Evolutionary conservation across 2,329 filamentous ascomycete species (phyloP).

Genomic region (Blastomyces parvus): DNA sequence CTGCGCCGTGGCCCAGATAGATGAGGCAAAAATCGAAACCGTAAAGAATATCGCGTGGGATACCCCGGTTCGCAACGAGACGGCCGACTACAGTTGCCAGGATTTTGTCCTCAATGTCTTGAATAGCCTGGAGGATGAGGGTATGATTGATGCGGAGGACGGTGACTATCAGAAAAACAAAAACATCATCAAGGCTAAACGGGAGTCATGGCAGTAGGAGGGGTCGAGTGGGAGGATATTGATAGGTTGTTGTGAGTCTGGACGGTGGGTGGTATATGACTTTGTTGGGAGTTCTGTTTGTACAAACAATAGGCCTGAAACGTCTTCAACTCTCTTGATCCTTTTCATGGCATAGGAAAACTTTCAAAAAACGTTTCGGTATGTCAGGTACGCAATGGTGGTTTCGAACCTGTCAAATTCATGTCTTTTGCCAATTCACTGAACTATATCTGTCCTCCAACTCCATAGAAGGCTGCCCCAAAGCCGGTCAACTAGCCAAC

Average conservation of each 20-base stretch:
- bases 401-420: too few species aligned
- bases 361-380: too few species aligned
- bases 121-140: slow-evolving; percentile 13
- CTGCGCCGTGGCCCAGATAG: background rate
- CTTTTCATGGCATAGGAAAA: too few species aligned
- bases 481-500: background rate
- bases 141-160: slow-evolving; percentile 9
- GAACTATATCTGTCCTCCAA: too few species aligned
- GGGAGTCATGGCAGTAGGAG: slow-evolving; percentile 10
- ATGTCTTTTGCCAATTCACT: too few species aligned
- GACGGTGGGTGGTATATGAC: too few species aligned
- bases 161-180: background rate
- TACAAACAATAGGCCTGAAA: too few species aligned
- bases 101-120: slow-evolving; percentile 21
- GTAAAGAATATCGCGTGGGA: slow-evolving; percentile 15
- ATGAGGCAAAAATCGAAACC: slow-evolving; percentile 7
- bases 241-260: background rate
- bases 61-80: slow-evolving; percentile 16
- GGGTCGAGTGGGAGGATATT: background rate
- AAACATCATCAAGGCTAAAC: background rate
- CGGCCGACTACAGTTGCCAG: slow-evolving; percentile 19
- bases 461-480: background rate
- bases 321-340: too few species aligned
- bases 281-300: too few species aligned
- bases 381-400: too few species aligned